These are phyloP conservation scores for Acer negundo DNA, from an alignment of 345 rosid species.

Conservation along the genomic window DNA sequence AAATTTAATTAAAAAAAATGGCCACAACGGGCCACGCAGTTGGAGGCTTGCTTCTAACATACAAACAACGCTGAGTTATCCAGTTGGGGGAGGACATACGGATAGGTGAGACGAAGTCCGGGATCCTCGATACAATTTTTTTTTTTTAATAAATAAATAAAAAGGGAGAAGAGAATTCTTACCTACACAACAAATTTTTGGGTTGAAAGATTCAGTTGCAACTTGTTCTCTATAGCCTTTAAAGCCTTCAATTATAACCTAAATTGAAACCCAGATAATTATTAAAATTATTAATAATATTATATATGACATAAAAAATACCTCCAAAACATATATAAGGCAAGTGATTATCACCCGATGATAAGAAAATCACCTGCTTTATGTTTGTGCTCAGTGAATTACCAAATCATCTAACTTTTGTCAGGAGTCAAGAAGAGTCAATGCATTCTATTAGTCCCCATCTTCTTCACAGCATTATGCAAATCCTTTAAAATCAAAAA, in stretches of 20 bases:
- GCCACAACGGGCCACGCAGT: no score
- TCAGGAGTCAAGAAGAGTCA: neutral
- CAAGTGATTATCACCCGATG: neutral
- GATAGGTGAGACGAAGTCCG: no score
- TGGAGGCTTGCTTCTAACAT: no score
- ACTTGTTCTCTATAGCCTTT: slow-evolving; percentile 93
- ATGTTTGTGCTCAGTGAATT: slow-evolving; percentile 46
- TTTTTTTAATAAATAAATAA: no score
- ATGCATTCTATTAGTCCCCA: no score
- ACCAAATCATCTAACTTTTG: slow-evolving; percentile 31
- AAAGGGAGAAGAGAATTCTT: slow-evolving; percentile 25
- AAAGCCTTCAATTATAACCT: slow-evolving; percentile 92
- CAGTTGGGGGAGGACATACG: no score
- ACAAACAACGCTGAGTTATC: no score
- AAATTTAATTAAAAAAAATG: neutral
- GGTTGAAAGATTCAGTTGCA: slow-evolving; percentile 90
- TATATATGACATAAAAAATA: neutral
- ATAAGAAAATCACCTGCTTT: slow-evolving; percentile 50
- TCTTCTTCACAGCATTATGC: no score
- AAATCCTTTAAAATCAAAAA: no score
- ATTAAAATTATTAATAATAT: no score
- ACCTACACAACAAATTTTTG: slow-evolving; percentile 90
- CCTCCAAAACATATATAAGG: neutral
- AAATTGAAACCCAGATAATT: slow-evolving; percentile 8
- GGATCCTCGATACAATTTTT: no score